Evolutionary conservation across 2,329 filamentous ascomycete species (phyloP).

Genomic region (Colletotrichum navitas): DNA sequence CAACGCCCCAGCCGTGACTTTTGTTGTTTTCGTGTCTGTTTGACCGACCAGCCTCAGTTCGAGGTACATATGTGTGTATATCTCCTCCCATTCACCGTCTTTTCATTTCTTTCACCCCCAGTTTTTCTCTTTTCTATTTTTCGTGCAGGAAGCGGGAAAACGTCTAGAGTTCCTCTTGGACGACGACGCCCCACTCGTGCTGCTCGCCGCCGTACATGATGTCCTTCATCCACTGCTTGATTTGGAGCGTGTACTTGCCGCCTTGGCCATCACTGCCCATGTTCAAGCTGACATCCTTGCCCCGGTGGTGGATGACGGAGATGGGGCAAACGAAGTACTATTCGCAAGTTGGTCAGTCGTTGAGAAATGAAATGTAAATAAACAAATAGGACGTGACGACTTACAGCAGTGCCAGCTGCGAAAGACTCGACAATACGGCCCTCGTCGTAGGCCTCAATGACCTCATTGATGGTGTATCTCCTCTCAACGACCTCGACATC

Average conservation of each 20-base stretch:
- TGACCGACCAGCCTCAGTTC: neutral
- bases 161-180: slow-evolving; percentile 68
- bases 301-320: slow-evolving; percentile 76
- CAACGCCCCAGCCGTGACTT: slow-evolving; percentile 23
- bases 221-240: slow-evolving; percentile 77
- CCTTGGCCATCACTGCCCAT: slow-evolving; percentile 66
- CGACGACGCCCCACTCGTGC: slow-evolving; percentile 77
- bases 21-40: neutral
- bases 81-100: neutral
- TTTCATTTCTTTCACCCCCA: neutral
- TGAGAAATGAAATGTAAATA: neutral
- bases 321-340: slow-evolving; percentile 80
- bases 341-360: slow-evolving; percentile 39
- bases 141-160: neutral
- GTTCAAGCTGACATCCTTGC: slow-evolving; percentile 71
- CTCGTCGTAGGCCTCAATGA: slow-evolving; percentile 78
- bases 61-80: neutral
- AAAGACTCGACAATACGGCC: slow-evolving; percentile 87
- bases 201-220: slow-evolving; percentile 81
- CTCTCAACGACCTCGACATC: slow-evolving; percentile 82
- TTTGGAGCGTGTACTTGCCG: slow-evolving; percentile 68
- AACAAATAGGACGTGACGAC: slow-evolving; percentile 50
- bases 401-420: slow-evolving; percentile 85
- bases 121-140: neutral
- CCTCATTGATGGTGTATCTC: slow-evolving; percentile 84